Conservation (phyloP, 352 stramenopile genomes). For the Phytophthora pisi region DNA sequence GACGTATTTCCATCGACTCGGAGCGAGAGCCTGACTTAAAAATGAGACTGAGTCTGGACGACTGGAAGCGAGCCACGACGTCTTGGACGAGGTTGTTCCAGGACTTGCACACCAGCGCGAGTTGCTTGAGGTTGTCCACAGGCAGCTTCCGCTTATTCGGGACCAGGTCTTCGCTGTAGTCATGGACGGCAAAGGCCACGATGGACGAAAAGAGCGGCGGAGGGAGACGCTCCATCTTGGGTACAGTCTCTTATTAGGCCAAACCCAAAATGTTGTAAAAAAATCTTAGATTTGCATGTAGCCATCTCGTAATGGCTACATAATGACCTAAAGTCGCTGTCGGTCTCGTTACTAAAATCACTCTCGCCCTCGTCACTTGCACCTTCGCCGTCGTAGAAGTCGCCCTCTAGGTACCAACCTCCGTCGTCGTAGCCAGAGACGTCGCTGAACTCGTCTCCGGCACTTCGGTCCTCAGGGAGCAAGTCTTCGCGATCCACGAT, state of each 20-base stretch:
- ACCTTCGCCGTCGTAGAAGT: constrained; percentile 2
- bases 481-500: constrained; percentile 3
- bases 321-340: neutral
- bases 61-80: constrained; percentile 19
- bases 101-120: constrained; percentile 36
- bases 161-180: constrained; percentile 22
- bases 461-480: neutral
- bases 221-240: constrained; percentile 28
- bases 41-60: constrained; percentile 23
- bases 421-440: neutral
- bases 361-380: neutral
- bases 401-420: neutral
- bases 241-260: neutral
- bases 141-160: constrained; percentile 3
- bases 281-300: neutral
- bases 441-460: neutral
- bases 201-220: constrained; percentile 32
- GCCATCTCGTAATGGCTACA: neutral
- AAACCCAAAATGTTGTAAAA: neutral
- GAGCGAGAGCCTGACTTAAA: constrained; percentile 19
- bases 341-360: neutral
- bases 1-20: constrained; percentile 22
- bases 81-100: constrained; percentile 31
- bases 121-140: constrained; percentile 10
- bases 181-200: constrained; percentile 36